Conservation (phyloP, 352 stramenopile genomes). For the Phytophthora fragariaefolia region DNA sequence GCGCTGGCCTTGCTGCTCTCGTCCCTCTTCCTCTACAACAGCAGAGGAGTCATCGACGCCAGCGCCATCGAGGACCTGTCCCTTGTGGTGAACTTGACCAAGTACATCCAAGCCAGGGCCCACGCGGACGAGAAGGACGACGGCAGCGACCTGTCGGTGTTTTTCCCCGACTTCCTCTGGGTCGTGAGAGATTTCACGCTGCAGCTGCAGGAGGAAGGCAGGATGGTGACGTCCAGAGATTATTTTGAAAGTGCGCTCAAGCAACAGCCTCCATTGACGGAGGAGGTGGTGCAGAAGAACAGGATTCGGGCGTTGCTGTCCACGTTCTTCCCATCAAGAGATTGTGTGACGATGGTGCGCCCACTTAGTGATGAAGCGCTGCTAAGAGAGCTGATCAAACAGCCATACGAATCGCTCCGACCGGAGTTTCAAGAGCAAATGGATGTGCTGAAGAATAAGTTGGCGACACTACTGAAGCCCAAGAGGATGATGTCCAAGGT, state of each 20-base stretch:
- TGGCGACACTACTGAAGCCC: slow-evolving; percentile 59
- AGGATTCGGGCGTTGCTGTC: slow-evolving; percentile 59
- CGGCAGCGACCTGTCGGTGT: slow-evolving; percentile 52
- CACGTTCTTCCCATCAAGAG: slow-evolving; percentile 75
- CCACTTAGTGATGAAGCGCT: slow-evolving; percentile 72
- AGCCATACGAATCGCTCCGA: slow-evolving; percentile 65
- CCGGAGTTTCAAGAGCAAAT: slow-evolving; percentile 74
- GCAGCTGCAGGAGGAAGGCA: slow-evolving; percentile 65
- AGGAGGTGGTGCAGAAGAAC: slow-evolving; percentile 69
- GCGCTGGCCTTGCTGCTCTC: slow-evolving; percentile 68
- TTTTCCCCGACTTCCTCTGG: slow-evolving; percentile 82
- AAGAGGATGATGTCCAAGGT: slow-evolving; percentile 72
- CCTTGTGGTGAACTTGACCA: slow-evolving; percentile 79
- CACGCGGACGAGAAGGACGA: slow-evolving; percentile 20
- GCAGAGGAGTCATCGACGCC: slow-evolving; percentile 74
- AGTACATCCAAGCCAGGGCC: slow-evolving; percentile 69
- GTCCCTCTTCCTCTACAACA: slow-evolving; percentile 86
- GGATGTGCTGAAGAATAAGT: slow-evolving; percentile 56
- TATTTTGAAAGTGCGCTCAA: slow-evolving; percentile 84
- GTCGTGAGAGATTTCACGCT: slow-evolving; percentile 84
- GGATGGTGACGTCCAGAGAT: slow-evolving; percentile 58
- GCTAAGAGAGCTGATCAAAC: slow-evolving; percentile 55
- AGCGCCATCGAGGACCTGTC: slow-evolving; percentile 81
- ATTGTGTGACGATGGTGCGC: slow-evolving; percentile 84
- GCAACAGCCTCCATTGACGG: slow-evolving; percentile 50